Evolutionary conservation across 441 rosid species (phyloP).

Genomic region (Erysimum cheiri): DNA sequence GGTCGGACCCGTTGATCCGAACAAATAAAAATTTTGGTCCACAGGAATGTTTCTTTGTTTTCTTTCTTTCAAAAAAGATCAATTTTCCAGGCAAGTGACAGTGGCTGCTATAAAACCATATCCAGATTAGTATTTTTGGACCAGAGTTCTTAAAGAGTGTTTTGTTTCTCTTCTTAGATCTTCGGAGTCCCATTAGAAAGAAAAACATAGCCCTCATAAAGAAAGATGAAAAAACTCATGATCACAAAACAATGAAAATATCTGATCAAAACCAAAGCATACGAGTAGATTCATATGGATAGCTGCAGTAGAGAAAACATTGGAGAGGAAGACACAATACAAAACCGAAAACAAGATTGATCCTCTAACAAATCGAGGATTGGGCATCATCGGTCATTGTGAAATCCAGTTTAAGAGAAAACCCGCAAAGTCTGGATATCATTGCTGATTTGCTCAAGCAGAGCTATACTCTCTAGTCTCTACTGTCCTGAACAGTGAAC

Average conservation of each 20-base stretch:
- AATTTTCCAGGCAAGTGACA: too few species aligned
- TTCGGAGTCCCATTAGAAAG: neutral
- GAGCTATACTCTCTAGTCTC: neutral
- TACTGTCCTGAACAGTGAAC: slow-evolving; percentile 18
- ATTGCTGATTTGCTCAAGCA: slow-evolving; percentile 4
- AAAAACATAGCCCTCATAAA: slow-evolving; percentile 12
- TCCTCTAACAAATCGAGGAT: slow-evolving; percentile 8
- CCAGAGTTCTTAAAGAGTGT: slow-evolving; percentile 4
- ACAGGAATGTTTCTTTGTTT: too few species aligned
- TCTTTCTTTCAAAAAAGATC: too few species aligned
- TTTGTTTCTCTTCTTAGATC: slow-evolving; percentile 24
- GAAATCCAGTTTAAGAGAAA: neutral
- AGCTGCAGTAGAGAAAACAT: slow-evolving; percentile 12
- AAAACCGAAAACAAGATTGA: slow-evolving; percentile 29
- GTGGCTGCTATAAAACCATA: neutral
- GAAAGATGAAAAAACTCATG: neutral
- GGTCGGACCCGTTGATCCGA: slow-evolving; percentile 7
- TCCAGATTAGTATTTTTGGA: slow-evolving; percentile 2
- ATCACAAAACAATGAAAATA: slow-evolving; percentile 3
- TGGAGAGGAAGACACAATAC: slow-evolving; percentile 1
- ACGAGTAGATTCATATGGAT: slow-evolving; percentile 17
- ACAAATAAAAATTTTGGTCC: too few species aligned
- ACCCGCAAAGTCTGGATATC: neutral
- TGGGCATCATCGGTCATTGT: neutral
- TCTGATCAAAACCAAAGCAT: slow-evolving; percentile 15